phyloP scores from a whole-genome alignment of 192 early-diverging fungal genomes.

The Umbelopsis sp. region DNA sequence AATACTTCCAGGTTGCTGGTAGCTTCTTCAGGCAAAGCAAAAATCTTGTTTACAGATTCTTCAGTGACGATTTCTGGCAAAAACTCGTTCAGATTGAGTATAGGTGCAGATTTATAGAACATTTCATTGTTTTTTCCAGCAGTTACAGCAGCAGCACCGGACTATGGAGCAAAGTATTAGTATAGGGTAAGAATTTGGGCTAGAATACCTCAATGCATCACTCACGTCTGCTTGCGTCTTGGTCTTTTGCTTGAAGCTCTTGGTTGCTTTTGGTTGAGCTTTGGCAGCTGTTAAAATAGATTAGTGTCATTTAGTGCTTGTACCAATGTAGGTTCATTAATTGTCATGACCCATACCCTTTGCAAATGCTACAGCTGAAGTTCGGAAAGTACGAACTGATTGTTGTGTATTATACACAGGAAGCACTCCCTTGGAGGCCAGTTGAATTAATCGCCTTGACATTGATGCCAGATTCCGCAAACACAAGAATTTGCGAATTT shows the following conservation, averaged over 20 bases:
- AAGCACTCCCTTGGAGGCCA: constrained; percentile 19
- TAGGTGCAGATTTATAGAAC: constrained; percentile 27
- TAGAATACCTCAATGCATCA: background rate
- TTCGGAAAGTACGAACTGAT: constrained; percentile 12
- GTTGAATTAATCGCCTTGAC: constrained; percentile 16
- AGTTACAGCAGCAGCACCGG: background rate
- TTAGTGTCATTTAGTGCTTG: background rate
- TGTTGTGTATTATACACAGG: constrained; percentile 6
- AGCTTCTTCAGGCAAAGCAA: constrained; percentile 21
- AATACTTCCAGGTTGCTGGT: constrained; percentile 33
- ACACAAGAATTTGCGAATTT: background rate
- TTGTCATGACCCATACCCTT: background rate
- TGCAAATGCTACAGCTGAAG: constrained; percentile 1
- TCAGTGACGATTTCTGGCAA: constrained; percentile 25
- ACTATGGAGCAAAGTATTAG: background rate
- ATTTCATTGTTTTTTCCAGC: constrained; percentile 24
- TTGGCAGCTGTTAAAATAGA: constrained; percentile 18
- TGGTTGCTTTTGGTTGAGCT: constrained; percentile 11
- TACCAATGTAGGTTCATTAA: background rate
- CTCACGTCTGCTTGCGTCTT: constrained; percentile 1
- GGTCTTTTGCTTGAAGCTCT: constrained; percentile 17
- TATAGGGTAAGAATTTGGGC: background rate
- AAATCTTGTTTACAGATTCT: constrained; percentile 30
- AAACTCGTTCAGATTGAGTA: constrained; percentile 27
- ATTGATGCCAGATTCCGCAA: constrained; percentile 4